Conservation (phyloP, 257 asterid genomes). For the Gentiana macrophylla region DNA sequence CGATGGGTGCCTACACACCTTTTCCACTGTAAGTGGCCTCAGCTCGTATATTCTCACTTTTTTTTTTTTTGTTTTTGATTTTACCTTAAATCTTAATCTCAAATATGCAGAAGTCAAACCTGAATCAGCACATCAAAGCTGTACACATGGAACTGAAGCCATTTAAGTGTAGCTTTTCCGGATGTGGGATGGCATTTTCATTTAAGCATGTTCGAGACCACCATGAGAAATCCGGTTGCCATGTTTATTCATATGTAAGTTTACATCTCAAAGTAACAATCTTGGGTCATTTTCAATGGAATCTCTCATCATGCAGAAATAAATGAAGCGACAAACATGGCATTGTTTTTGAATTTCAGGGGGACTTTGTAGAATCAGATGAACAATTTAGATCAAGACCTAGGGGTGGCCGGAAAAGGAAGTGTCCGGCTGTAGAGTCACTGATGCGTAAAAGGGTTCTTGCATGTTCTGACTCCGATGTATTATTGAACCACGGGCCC, state of each 20-base stretch:
- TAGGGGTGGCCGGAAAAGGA: conserved; percentile 81
- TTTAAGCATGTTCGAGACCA: conserved; percentile 86
- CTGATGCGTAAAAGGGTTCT: conserved; percentile 59
- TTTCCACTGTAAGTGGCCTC: conserved; percentile 46
- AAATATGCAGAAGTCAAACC: conserved; percentile 56
- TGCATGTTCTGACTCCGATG: conserved; percentile 45
- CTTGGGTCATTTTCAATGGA: not conserved
- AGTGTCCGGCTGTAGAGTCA: conserved; percentile 41
- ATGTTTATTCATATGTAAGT: conserved; percentile 52
- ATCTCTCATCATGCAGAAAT: too few relatives aligned
- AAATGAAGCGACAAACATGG: not conserved
- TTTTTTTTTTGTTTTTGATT: too few relatives aligned
- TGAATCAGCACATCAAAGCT: conserved; percentile 66
- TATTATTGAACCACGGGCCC: conserved; percentile 14
- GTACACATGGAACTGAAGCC: conserved; percentile 55
- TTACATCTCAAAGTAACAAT: too few relatives aligned
- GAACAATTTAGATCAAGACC: conserved; percentile 60
- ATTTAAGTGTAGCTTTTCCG: conserved; percentile 44
- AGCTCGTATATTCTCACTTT: too few relatives aligned
- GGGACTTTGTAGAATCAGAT: conserved; percentile 62
- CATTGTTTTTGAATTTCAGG: conserved; percentile 30
- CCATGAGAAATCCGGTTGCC: conserved; percentile 73
- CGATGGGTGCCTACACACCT: conserved; percentile 45
- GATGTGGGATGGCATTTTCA: conserved; percentile 59
- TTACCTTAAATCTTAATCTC: not conserved